Evolutionary conservation across 1,139 yeast species (phyloP), one percentile per base, ranked within the genome.

Genomic region (Blastobotrys niveus): DNA sequence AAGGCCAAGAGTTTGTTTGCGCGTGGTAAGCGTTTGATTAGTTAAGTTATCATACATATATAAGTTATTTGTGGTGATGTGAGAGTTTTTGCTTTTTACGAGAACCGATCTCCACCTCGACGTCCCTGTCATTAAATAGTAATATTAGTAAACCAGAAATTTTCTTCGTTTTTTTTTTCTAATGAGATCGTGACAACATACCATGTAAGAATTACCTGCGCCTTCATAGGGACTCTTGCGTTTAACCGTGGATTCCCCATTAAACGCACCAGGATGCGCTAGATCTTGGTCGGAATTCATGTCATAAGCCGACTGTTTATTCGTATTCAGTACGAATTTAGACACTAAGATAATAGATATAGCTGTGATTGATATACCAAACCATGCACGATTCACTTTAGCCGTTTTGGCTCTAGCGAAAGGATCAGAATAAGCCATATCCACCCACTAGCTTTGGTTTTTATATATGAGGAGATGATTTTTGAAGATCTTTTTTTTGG

Each of bases 201-300:
- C 67, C 51, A 64, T 46, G 43, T 57, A 60, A 7, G 67, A 55
- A 50, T 57, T 58, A 3, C 69, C 69, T 5, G 66, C 69, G 2
- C 69, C 69, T 42, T 65, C 65, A 48, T 62, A 65, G 39, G 60
- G 60, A 39, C 65, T 60, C 48, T 59, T 61, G 34, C 70, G 52
- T 48, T 58, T 53, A 27, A 58, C 60, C 3, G 59, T 52, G 2
- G 61, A 51, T 31, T 52, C 58, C 18, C 68, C 68, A n/a, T 55
- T 57, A 47, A 52, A 65, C 20, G 65, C 56, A 10, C 69, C 69
- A 8, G 70, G 68, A 17, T 56, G 56, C 14, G 48, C 45, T n/a
- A 50, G 49, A 14, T 55, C 53, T 18, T 48, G 49, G 22, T 53
- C 58, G 25, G 48, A n/a, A 25, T 47, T 52, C 31, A 44, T 43